A percentile compares a stretch with the other conserved stretches of the same genome.
phyloP scores from a whole-genome alignment of 2,329 filamentous ascomycete species.

The Pseudovirgaria hyperparasitica region DNA sequence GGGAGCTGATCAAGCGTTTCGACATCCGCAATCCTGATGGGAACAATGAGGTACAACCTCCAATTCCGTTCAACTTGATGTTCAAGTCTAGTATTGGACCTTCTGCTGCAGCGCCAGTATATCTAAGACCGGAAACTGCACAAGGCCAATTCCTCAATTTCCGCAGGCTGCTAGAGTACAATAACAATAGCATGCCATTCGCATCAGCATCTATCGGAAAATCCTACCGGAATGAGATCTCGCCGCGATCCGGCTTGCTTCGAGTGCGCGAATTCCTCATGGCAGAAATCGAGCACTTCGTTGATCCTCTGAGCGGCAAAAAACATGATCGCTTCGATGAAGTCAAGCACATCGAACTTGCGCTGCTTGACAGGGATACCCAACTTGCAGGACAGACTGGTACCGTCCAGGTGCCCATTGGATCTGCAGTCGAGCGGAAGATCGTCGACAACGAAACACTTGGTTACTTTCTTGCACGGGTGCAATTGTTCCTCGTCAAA shows the following conservation, averaged over 20 bases:
- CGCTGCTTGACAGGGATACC: constrained; percentile 63
- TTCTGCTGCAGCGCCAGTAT: constrained; percentile 67
- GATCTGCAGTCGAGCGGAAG: constrained; percentile 63
- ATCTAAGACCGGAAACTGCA: constrained; percentile 79
- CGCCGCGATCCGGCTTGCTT: constrained; percentile 70
- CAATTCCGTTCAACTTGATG: constrained; percentile 90
- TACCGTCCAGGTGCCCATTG: constrained; percentile 56
- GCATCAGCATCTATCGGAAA: constrained; percentile 87
- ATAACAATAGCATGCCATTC: constrained; percentile 85
- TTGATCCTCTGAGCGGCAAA: constrained; percentile 81
- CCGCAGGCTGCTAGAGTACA: constrained; percentile 82
- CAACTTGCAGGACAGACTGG: constrained; percentile 71
- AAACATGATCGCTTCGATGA: constrained; percentile 74
- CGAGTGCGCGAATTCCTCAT: constrained; percentile 89
- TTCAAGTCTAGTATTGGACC: constrained; percentile 85
- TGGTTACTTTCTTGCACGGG: constrained; percentile 84
- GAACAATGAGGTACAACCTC: constrained; percentile 57
- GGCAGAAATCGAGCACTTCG: constrained; percentile 92
- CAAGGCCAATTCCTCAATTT: constrained; percentile 95
- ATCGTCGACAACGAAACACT: constrained; percentile 89
- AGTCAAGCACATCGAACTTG: constrained; percentile 63
- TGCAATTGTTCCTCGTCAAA: constrained; percentile 71
- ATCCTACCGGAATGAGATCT: constrained; percentile 91
- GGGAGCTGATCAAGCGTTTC: constrained; percentile 71
- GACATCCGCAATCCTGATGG: constrained; percentile 73